Conservation (phyloP, 306 rosid species). For the Styphnolobium japonicum region DNA sequence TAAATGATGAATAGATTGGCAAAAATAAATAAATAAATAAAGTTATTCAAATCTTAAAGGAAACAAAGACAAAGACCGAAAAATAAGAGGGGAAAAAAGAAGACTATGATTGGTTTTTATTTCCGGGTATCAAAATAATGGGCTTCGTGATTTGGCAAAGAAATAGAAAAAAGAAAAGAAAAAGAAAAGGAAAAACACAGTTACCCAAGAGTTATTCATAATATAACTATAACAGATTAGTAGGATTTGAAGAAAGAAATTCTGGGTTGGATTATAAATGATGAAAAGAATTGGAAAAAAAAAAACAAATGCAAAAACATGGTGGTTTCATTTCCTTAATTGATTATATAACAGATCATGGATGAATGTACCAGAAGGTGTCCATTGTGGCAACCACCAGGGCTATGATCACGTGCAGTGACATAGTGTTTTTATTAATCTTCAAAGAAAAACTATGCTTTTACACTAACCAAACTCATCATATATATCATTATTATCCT, state of each 20-base stretch:
- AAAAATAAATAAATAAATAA: not conserved
- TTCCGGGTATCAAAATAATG: no score
- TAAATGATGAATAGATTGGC: not conserved
- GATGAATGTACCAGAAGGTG: not conserved
- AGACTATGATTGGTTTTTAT: no score
- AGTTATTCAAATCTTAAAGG: no score
- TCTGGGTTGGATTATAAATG: not conserved
- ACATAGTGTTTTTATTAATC: constrained; percentile 19
- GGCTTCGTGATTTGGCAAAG: not conserved
- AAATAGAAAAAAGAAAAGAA: no score
- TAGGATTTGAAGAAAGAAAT: not conserved
- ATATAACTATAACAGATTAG: not conserved
- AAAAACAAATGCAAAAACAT: not conserved
- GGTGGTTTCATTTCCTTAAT: not conserved
- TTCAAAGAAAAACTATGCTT: constrained; percentile 37
- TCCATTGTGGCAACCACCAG: constrained; percentile 19
- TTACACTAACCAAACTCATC: constrained; percentile 48
- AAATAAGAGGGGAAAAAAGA: no score
- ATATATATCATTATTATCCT: constrained; percentile 43
- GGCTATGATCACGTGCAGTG: constrained; percentile 16
- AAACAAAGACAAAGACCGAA: no score
- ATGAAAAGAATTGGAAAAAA: not conserved
- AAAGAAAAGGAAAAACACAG: not conserved
- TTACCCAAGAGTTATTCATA: not conserved
- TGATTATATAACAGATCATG: no score